Evolutionary conservation across 768 basidiomycete species (phyloP), one percentile per base, ranked within the genome.

Genomic region (Cubamyces lactineus): DNA sequence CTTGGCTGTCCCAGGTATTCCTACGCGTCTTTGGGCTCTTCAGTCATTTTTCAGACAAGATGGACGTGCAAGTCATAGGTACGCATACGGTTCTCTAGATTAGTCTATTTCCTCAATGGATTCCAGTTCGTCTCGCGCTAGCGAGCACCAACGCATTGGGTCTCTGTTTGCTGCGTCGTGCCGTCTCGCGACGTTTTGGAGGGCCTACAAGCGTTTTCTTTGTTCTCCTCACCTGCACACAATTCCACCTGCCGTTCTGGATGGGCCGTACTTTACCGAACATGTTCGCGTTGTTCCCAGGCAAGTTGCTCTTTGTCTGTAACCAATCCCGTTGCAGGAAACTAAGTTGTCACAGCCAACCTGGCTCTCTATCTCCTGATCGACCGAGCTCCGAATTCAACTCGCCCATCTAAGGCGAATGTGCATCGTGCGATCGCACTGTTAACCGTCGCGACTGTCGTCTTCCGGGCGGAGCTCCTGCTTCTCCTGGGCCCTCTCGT

Each of bases 191-290:
- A 12, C 84, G 89, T 19, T 96, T 88, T 66, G 93, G 91, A 16
- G 73, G 77, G 1, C 70, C 73, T 3, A 81, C 87, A 0, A 78
- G 85, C 15, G 68, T 80, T 16, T 79, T 84, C 67, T 96, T 88
- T 71, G 73, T 83, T 1, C 63, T 95, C 0, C 71, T 97, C n/a
- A 86, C 86, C 3, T 80, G 85, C 65, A 85, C 88, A 0, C 94
- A 96, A 70, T 98, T 97, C 70, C 97, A 98, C 71, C 71, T 96
- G 5, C 87, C 88, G 7, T 99, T 93, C 73, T 98, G 94, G 88
- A 92, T 94, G 80, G 87, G 94, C 2, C 77, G 97, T 56, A 97
- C 96, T 0, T 74, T 98, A 7, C 96, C 97, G 1, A 99, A 98
- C 72, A 96, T 94, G 87, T 87, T 95, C 63, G 94, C 94, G 3